Evolutionary conservation across 176 grass and related monocot genomes (phyloP).

Genomic region (Phragmites australis): DNA sequence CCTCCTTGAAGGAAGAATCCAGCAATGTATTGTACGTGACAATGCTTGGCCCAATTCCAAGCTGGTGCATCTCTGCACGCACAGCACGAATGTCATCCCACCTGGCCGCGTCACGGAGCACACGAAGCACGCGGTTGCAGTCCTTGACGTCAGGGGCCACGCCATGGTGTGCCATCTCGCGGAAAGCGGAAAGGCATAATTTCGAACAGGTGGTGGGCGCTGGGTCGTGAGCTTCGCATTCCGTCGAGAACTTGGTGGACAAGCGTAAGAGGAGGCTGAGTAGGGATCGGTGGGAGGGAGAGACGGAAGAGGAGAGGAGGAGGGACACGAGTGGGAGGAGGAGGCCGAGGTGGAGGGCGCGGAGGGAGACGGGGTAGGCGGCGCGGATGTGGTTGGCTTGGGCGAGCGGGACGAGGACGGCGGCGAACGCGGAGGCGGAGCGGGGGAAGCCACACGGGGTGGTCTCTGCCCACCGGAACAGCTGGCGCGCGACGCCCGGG

Average conservation of each 20-base stretch:
- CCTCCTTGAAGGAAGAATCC: conserved; percentile 66
- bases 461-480: conserved; percentile 84
- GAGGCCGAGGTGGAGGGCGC: conserved; percentile 59
- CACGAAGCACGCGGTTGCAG: conserved; percentile 55
- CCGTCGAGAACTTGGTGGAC: conserved; percentile 48
- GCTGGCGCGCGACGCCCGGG: conserved; percentile 55
- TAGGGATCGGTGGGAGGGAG: background rate
- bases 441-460: conserved; percentile 57
- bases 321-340: conserved; percentile 55
- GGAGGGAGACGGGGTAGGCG: conserved; percentile 55
- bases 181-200: conserved; percentile 47
- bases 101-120: conserved; percentile 31
- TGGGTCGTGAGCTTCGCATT: background rate
- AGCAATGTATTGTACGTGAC: conserved; percentile 65
- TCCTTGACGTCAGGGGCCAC: conserved; percentile 54
- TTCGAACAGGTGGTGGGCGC: conserved; percentile 43
- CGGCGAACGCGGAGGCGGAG: conserved; percentile 57
- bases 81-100: conserved; percentile 44
- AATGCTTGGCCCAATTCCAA: conserved; percentile 58
- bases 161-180: conserved; percentile 47
- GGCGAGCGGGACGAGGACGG: conserved; percentile 62
- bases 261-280: conserved; percentile 49
- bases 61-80: conserved; percentile 39
- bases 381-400: conserved; percentile 39
- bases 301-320: conserved; percentile 21